phyloP scores from a whole-genome alignment of 805 yeast species.

The Saccharomyces mikatae region DNA sequence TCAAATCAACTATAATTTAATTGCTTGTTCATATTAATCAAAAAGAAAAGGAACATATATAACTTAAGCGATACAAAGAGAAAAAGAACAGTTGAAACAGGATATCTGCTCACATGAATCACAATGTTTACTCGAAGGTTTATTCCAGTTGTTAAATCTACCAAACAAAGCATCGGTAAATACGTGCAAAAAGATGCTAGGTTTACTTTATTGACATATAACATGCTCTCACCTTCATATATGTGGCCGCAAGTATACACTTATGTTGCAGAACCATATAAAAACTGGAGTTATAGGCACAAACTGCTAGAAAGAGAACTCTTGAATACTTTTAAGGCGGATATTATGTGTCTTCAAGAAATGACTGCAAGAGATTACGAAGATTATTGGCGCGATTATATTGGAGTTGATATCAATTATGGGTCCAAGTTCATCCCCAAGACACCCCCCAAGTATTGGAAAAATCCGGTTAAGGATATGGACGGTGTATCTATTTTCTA shows the following conservation, averaged over 20 bases:
- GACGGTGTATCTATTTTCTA: constrained; percentile 56
- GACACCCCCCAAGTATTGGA: constrained; percentile 48
- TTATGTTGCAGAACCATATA: constrained; percentile 40
- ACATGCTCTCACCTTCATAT: constrained; percentile 46
- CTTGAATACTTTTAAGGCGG: constrained; percentile 34
- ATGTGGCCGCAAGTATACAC: constrained; percentile 51
- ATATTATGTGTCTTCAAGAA: constrained; percentile 55
- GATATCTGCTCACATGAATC: neutral
- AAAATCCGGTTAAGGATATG: constrained; percentile 36
- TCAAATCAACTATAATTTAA: neutral
- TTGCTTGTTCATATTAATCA: neutral
- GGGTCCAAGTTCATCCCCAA: constrained; percentile 42
- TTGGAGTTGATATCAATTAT: constrained; percentile 32
- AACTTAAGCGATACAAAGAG: neutral
- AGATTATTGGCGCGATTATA: constrained; percentile 33
- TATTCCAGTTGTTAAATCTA: neutral
- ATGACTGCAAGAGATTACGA: constrained; percentile 38
- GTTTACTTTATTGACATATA: constrained; percentile 36
- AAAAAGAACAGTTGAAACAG: neutral
- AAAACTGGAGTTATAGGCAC: constrained; percentile 45
- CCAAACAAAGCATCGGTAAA: neutral
- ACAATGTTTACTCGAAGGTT: constrained; percentile 4
- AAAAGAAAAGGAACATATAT: neutral
- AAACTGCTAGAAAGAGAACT: constrained; percentile 33
- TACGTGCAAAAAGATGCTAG: constrained; percentile 9